Evolutionary conservation across 2,329 filamentous ascomycete species (phyloP).

Genomic region (Fusarium nisikadoi): DNA sequence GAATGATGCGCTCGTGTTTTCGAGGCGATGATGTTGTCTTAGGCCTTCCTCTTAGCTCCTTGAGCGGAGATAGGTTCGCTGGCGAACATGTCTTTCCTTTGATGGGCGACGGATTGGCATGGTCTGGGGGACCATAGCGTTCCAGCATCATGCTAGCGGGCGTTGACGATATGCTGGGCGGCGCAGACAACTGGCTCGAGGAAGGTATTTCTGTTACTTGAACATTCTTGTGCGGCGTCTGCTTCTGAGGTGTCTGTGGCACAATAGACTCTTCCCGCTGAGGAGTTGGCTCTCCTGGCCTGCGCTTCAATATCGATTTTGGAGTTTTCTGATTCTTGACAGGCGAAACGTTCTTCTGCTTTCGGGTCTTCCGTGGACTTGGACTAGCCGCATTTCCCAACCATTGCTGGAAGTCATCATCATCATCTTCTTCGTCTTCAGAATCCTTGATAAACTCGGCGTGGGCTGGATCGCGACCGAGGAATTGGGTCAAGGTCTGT

Average conservation of each 20-base stretch:
- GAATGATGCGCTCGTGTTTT: slow-evolving; percentile 51
- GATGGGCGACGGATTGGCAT: slow-evolving; percentile 51
- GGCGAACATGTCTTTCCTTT: slow-evolving; percentile 49
- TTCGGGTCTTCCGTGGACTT: slow-evolving; percentile 35
- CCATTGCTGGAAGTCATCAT: slow-evolving; percentile 49
- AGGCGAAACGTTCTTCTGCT: slow-evolving; percentile 11
- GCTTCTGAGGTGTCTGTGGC: slow-evolving; percentile 55
- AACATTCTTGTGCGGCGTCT: slow-evolving; percentile 52
- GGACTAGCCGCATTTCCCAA: slow-evolving; percentile 45
- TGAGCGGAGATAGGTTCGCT: slow-evolving; percentile 35
- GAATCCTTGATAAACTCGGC: slow-evolving; percentile 50
- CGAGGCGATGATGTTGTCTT: slow-evolving; percentile 34
- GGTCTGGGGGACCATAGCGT: slow-evolving; percentile 51
- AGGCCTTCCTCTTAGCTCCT: slow-evolving; percentile 36
- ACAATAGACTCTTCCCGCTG: slow-evolving; percentile 50
- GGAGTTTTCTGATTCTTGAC: slow-evolving; percentile 28
- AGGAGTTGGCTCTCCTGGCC: slow-evolving; percentile 1
- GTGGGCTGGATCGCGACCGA: slow-evolving; percentile 37
- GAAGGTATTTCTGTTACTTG: slow-evolving; percentile 56
- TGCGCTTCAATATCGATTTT: slow-evolving; percentile 31
- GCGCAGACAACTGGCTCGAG: slow-evolving; percentile 52
- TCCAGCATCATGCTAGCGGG: slow-evolving; percentile 55
- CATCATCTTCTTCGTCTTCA: slow-evolving; percentile 50
- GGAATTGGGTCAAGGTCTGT: slow-evolving; percentile 56
- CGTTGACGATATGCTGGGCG: slow-evolving; percentile 53